These are phyloP conservation scores for Aquilaria agallochum DNA, from an alignment of 441 rosid genomes.

Conservation along the genomic window DNA sequence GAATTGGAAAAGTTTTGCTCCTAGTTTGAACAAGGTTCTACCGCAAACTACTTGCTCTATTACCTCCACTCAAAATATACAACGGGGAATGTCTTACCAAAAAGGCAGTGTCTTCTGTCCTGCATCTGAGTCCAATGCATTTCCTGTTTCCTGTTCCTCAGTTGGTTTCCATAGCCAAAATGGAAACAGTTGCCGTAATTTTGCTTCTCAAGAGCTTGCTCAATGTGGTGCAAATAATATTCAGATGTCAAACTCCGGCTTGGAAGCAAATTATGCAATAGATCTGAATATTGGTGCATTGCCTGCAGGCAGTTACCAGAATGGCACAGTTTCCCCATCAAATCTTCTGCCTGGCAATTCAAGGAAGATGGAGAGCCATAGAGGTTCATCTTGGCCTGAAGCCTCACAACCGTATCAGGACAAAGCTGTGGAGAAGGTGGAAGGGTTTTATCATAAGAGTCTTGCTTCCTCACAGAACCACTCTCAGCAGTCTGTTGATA, in stretches of 20 bases:
- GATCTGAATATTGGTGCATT: slow-evolving; percentile 17
- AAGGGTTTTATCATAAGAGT: slow-evolving; percentile 20
- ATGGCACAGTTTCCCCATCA: slow-evolving; percentile 12
- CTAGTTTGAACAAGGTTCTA: slow-evolving; percentile 15
- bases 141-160: slow-evolving; percentile 11
- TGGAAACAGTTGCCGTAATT: slow-evolving; percentile 17
- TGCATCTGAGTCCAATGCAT: slow-evolving; percentile 26
- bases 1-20: slow-evolving; percentile 15
- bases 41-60: slow-evolving; percentile 17
- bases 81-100: slow-evolving; percentile 15
- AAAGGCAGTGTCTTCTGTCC: slow-evolving; percentile 14
- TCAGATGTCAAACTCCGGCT: slow-evolving; percentile 11
- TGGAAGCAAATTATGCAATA: slow-evolving; percentile 16
- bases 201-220: slow-evolving; percentile 19
- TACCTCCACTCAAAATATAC: slow-evolving; percentile 13
- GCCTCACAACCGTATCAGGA: slow-evolving; percentile 14
- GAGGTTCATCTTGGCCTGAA: slow-evolving; percentile 30
- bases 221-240: slow-evolving; percentile 6
- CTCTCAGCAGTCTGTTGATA: slow-evolving; percentile 20
- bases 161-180: slow-evolving; percentile 18
- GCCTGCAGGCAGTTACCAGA: slow-evolving; percentile 15
- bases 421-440: slow-evolving; percentile 15
- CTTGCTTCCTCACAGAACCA: slow-evolving; percentile 20
- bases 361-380: slow-evolving; percentile 15
- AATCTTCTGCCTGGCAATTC: slow-evolving; percentile 8